phyloP scores from a whole-genome alignment of 2,329 filamentous ascomycete genomes.

The Madurella mycetomatis region DNA sequence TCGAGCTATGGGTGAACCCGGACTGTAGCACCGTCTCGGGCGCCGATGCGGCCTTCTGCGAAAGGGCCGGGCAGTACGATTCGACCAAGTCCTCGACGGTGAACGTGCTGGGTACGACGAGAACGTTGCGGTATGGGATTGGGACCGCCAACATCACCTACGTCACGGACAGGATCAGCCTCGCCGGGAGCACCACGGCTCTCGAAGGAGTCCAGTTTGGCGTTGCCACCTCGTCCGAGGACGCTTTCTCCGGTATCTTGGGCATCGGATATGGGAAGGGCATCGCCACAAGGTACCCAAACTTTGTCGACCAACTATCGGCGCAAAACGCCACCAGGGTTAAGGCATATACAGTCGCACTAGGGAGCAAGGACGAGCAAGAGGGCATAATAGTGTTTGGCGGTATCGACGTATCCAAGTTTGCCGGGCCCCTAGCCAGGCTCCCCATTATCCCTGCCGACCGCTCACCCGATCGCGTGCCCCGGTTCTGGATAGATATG shows the following conservation, averaged over 20 bases:
- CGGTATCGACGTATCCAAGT: slow-evolving; percentile 63
- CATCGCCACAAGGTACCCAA: slow-evolving; percentile 44
- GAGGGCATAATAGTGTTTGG: slow-evolving; percentile 65
- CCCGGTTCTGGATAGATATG: slow-evolving; percentile 51
- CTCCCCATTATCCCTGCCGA: slow-evolving; percentile 56
- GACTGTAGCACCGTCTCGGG: slow-evolving; percentile 45
- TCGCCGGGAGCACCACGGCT: slow-evolving; percentile 38
- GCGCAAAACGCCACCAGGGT: slow-evolving; percentile 52
- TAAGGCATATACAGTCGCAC: slow-evolving; percentile 61
- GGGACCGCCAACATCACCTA: slow-evolving; percentile 49
- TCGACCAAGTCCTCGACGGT: slow-evolving; percentile 39
- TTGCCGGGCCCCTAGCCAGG: slow-evolving; percentile 52
- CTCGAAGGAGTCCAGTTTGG: slow-evolving; percentile 59
- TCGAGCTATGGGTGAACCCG: slow-evolving; percentile 61
- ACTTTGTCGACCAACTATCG: slow-evolving; percentile 48
- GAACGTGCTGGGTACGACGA: slow-evolving; percentile 31
- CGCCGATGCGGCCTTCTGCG: slow-evolving; percentile 43
- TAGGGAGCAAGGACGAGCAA: slow-evolving; percentile 56
- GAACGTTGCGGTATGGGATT: slow-evolving; percentile 47
- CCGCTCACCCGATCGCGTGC: slow-evolving; percentile 51
- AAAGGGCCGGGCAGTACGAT: slow-evolving; percentile 42
- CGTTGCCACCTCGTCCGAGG: slow-evolving; percentile 49
- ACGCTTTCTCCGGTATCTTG: slow-evolving; percentile 58
- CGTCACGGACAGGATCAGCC: slow-evolving; percentile 41
- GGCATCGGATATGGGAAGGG: slow-evolving; percentile 66